Conservation (phyloP, 805 yeast species). For the Wickerhamomyces rabaulensis region DNA sequence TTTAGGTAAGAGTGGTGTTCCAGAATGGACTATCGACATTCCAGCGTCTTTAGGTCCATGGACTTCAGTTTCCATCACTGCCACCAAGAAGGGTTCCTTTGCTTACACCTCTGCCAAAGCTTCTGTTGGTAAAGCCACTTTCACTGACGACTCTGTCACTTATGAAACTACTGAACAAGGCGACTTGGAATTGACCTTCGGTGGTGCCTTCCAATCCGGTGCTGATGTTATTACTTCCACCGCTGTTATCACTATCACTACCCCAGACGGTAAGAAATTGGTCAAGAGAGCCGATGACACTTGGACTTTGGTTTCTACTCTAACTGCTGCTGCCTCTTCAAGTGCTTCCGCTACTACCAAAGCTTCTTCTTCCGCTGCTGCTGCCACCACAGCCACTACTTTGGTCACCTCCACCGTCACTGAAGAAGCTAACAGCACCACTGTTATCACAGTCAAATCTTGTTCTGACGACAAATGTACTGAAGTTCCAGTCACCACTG, state of each 20-base stretch:
- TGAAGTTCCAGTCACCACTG: constrained; percentile 1
- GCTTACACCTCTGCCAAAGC: neutral
- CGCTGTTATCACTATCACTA: neutral
- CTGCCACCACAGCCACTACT: too few relatives aligned
- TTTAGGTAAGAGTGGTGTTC: neutral
- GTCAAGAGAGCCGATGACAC: too few relatives aligned
- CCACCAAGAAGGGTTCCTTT: neutral
- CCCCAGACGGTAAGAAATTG: constrained; percentile 5
- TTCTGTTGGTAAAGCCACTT: neutral
- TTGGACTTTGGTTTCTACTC: too few relatives aligned
- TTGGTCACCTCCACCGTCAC: neutral
- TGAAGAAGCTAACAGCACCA: neutral
- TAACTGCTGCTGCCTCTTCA: too few relatives aligned
- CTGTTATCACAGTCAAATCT: neutral
- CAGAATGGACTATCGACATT: neutral
- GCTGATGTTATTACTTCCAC: neutral
- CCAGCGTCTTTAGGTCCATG: neutral
- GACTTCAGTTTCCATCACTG: neutral
- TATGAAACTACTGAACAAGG: neutral
- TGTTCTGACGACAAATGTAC: neutral
- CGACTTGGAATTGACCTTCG: neutral
- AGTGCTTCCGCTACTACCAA: too few relatives aligned
- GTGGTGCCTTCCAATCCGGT: neutral
- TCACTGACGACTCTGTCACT: neutral
- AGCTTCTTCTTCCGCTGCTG: too few relatives aligned